A percentile compares a stretch with the other conserved stretches of the same genome.
These are phyloP conservation scores for Stagonosporopsis rhizophila DNA, from an alignment of 2,329 filamentous ascomycete genomes.

Conservation along the genomic window DNA sequence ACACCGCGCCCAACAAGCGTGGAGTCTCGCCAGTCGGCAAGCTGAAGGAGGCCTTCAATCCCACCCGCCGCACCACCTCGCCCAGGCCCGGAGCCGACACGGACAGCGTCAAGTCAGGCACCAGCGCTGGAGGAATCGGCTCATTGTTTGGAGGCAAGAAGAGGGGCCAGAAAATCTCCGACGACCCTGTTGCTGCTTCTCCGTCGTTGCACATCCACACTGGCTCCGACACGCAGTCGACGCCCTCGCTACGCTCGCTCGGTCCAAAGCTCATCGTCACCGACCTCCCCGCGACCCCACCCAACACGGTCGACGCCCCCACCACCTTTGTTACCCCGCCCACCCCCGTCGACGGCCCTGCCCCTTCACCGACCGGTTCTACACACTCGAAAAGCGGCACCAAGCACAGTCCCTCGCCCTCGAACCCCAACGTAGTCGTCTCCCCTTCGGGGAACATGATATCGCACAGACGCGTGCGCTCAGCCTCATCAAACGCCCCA, in stretches of 20 bases:
- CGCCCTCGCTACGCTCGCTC: conserved; percentile 30
- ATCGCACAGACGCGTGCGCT: conserved; percentile 70
- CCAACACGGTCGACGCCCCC: conserved; percentile 54
- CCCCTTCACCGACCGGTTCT: conserved; percentile 43
- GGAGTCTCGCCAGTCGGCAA: conserved; percentile 74
- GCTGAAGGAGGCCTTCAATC: conserved; percentile 73
- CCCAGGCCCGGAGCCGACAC: conserved; percentile 37
- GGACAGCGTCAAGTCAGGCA: conserved; percentile 52
- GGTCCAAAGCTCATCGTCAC: conserved; percentile 49
- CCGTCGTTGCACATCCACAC: conserved; percentile 43
- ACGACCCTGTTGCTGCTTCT: conserved; percentile 37
- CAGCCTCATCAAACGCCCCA: conserved; percentile 66
- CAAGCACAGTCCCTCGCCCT: conserved; percentile 44
- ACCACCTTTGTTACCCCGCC: conserved; percentile 69
- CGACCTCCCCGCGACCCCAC: conserved; percentile 51
- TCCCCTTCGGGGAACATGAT: conserved; percentile 75
- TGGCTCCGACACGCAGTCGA: conserved; percentile 42
- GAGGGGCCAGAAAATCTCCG: conserved; percentile 39
- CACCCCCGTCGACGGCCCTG: conserved; percentile 62
- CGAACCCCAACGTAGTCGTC: conserved; percentile 61
- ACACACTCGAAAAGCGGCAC: conserved; percentile 31
- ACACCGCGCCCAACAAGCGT: conserved; percentile 56
- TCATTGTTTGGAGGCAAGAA: conserved; percentile 52
- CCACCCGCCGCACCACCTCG: conserved; percentile 38
- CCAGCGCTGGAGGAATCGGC: conserved; percentile 46